phyloP scores from a whole-genome alignment of 2,329 filamentous ascomycete genomes.

The Neopestalotiopsis clavispora region DNA sequence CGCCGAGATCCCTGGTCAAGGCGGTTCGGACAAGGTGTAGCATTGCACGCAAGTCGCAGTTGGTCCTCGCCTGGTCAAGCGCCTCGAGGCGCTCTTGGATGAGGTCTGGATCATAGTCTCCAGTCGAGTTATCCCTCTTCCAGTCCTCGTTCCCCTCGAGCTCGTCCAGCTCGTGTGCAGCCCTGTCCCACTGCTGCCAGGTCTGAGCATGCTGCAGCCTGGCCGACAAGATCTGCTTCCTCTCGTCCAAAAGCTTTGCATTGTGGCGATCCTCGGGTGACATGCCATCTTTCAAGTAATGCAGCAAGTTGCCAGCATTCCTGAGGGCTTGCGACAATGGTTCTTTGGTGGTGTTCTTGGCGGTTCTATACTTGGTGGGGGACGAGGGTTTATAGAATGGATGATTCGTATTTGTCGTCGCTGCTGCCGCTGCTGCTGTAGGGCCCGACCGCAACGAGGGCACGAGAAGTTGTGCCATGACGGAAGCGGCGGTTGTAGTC shows the following conservation, averaged over 20 bases:
- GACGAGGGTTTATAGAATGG: not conserved
- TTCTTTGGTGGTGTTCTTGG: slow-evolving; percentile 12
- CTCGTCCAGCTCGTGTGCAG: slow-evolving; percentile 77
- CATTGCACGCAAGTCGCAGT: slow-evolving; percentile 77
- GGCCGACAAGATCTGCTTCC: slow-evolving; percentile 65
- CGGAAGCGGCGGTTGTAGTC: slow-evolving; percentile 6
- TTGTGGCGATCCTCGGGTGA: slow-evolving; percentile 54
- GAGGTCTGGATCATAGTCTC: slow-evolving; percentile 73
- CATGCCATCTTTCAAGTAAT: slow-evolving; percentile 59
- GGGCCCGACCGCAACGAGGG: slow-evolving; percentile 13
- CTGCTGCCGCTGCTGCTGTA: not conserved
- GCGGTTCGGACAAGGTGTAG: slow-evolving; percentile 81
- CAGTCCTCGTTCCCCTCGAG: slow-evolving; percentile 82
- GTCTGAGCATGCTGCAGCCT: slow-evolving; percentile 72
- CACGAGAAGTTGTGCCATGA: slow-evolving; percentile 20
- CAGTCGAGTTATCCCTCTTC: slow-evolving; percentile 69
- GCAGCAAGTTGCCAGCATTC: slow-evolving; percentile 45
- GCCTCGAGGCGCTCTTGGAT: slow-evolving; percentile 73
- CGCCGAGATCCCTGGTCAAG: slow-evolving; percentile 79
- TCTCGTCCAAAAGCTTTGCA: slow-evolving; percentile 55
- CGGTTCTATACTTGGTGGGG: not conserved
- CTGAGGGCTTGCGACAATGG: slow-evolving; percentile 39
- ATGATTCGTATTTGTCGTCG: not conserved
- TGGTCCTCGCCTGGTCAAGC: slow-evolving; percentile 74
- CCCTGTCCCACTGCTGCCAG: slow-evolving; percentile 74